phyloP scores from a whole-genome alignment of 2,329 filamentous ascomycete species.

The Grosmannia clavigera region DNA sequence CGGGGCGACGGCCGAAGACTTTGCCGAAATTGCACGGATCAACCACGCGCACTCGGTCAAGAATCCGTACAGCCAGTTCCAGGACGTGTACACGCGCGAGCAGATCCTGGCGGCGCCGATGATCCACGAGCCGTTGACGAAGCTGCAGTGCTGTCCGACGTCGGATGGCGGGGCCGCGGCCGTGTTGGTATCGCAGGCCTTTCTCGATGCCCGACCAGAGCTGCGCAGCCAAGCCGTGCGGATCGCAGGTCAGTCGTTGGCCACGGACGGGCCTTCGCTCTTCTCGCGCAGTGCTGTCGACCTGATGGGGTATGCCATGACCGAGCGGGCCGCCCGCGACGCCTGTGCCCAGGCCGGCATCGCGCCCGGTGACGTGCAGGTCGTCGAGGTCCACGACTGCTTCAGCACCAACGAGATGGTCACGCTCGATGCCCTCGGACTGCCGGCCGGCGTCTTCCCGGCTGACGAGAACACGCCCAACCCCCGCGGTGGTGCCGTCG shows the following conservation, averaged over 20 bases:
- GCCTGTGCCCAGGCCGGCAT: constrained; percentile 67
- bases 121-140: constrained; percentile 81
- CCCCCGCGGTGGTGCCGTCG: constrained; percentile 71
- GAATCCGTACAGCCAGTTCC: constrained; percentile 98
- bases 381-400: constrained; percentile 93
- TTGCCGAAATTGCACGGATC: constrained; percentile 84
- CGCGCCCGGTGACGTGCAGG: constrained; percentile 57
- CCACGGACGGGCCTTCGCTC: constrained; percentile 70
- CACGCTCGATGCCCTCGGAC: constrained; percentile 72
- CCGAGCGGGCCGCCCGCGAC: constrained; percentile 50
- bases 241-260: constrained; percentile 76
- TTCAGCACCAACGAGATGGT: constrained; percentile 94
- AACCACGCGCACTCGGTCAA: constrained; percentile 86
- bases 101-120: constrained; percentile 64
- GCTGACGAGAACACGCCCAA: constrained; percentile 52
- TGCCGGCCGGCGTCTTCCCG: constrained; percentile 50
- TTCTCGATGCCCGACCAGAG: constrained; percentile 75
- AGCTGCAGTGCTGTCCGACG: constrained; percentile 97
- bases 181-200: constrained; percentile 76
- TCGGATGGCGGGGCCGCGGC: constrained; percentile 85
- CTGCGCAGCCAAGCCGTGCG: constrained; percentile 72
- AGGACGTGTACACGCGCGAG: constrained; percentile 77
- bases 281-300: constrained; percentile 77
- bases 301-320: constrained; percentile 83
- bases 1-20: constrained; percentile 73